Base-by-base conservation (phyloP, 140 eudicot genomes). In the Bidens hawaiensis region DNA sequence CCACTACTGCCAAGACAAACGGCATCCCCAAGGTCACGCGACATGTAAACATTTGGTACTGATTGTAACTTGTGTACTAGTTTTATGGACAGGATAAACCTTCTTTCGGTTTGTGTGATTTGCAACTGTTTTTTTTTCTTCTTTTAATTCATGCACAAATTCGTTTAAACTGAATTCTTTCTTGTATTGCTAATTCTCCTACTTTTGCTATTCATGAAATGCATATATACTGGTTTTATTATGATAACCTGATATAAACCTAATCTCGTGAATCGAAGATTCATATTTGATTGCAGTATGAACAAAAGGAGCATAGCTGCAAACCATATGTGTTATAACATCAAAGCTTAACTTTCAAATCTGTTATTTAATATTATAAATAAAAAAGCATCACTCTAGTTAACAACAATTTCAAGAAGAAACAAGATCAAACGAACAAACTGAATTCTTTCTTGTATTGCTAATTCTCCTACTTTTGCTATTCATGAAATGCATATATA, bases 11-110 rank as follows among this genome's bases (percentile, higher is more conserved):
- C 36, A 68, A 43, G 65, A 55, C 80, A 45, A 24, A 60, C 64
- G n/a, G 73, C 73, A 41, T 18, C 59, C 5, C 24, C 58, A 49
- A 59, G 73, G 26, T 34, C 73, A 11, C 30, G 4, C 19, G 76
- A 56, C 64, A 70, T 76, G 68, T 69, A 48, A 22, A 64, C 57
- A 8, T 64, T 33, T 42, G 41, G 7, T 28, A 18, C 18, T 10
- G 43, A 46, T 21, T 56, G 72, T 69, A n/a, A n/a, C n/a, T 76
- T 58, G 62, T 63, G 74, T 49, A 48, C 65, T 63, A 75, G 85
- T 68, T 80, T 63, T 24, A 46, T 48, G 27, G 70, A 62, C 69
- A 12, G 27, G 41, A 40, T 62, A 41, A 62, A 16, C 19, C 26
- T 14, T 71, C 26, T 40, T 31, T 54, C 38, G 10, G 13, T 38